These are phyloP conservation scores for Monilinia polystroma DNA, from an alignment of 2,329 filamentous ascomycete species.

Conservation along the genomic window DNA sequence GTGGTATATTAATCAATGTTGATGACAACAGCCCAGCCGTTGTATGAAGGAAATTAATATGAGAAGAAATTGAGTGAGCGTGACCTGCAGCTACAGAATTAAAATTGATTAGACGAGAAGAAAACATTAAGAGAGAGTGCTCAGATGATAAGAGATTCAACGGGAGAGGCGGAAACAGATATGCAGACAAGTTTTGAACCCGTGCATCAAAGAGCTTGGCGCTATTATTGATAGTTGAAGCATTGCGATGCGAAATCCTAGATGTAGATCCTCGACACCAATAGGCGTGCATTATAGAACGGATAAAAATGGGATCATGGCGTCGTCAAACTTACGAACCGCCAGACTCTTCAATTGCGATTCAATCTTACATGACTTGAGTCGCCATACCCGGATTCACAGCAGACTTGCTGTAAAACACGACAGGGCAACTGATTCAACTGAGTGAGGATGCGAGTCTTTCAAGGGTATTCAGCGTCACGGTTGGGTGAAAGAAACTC, in stretches of 20 bases:
- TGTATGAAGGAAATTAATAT: conserved; percentile 30
- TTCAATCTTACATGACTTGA: background rate
- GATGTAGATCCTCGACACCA: conserved; percentile 24
- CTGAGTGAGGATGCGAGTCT: background rate
- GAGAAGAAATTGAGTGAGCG: conserved; percentile 30
- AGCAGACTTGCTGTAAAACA: conserved; percentile 6
- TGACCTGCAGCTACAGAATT: conserved; percentile 38
- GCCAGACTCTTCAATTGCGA: conserved; percentile 15
- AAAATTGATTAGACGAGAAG: conserved; percentile 27
- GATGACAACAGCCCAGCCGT: conserved; percentile 37
- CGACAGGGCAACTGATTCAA: background rate
- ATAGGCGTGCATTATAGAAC: conserved; percentile 20
- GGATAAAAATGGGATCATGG: conserved; percentile 32
- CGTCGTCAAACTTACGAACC: conserved; percentile 23
- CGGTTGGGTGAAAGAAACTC: conserved; percentile 9
- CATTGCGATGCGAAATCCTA: conserved; percentile 27
- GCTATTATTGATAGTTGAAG: conserved; percentile 33
- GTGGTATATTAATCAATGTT: conserved; percentile 27
- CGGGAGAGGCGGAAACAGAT: conserved; percentile 31
- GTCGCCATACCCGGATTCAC: background rate
- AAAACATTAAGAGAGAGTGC: conserved; percentile 26
- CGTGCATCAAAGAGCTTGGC: conserved; percentile 27
- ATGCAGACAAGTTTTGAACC: conserved; percentile 30
- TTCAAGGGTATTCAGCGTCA: background rate
- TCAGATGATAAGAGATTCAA: conserved; percentile 24